Evolutionary conservation across 2,329 filamentous ascomycete genomes (phyloP), one percentile per base, ranked within the genome.

Genomic region (Verticillium tricorpus): DNA sequence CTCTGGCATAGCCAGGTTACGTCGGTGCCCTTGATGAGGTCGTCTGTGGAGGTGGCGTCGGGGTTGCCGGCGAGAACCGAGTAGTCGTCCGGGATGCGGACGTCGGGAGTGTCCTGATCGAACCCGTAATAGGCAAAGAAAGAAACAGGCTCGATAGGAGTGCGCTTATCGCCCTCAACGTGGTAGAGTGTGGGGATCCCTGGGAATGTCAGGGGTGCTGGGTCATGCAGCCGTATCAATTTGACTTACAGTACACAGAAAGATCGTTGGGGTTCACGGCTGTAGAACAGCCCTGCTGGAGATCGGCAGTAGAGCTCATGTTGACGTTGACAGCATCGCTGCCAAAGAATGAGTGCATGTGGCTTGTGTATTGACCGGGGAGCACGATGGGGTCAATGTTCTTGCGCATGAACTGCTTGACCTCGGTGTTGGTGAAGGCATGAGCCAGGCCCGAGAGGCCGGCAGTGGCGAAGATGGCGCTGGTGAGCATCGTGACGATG

Each of bases 221-320:
- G 15, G 3, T 34, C 22, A 8, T 17, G 19, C 17, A 31, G 37
- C 32, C 11, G 22, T 7, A 35, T 35, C 14, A 15, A 40, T 12
- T 32, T 1, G 45, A 60, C 71, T 58, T 64, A 71, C 77, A 81
- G 70, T 80, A 80, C 8, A 74, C 68, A 1, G 74, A 78, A 2
- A 79, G 65, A 58, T 80, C 78, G 63, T 80, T 80, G 11, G 77
- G 73, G 67, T 80, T 80, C 60, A 78, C 69, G 1, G 72, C 76
- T 9, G 72, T 75, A 5, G 77, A 73, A 68, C 77, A 81, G 5
- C 77, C 77, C 9, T 67, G 63, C 56, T 77, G 76, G 52, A 56
- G 57, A 25, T 73, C 19, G 78, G 71, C 62, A 61, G 61, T 9
- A 7, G 70, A 69, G 22, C 64, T 70, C n/a, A 70, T 70, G 60